Conservation (phyloP, 495 filamentous ascomycete species). For the Podospora bellae-mahoneyi region DNA sequence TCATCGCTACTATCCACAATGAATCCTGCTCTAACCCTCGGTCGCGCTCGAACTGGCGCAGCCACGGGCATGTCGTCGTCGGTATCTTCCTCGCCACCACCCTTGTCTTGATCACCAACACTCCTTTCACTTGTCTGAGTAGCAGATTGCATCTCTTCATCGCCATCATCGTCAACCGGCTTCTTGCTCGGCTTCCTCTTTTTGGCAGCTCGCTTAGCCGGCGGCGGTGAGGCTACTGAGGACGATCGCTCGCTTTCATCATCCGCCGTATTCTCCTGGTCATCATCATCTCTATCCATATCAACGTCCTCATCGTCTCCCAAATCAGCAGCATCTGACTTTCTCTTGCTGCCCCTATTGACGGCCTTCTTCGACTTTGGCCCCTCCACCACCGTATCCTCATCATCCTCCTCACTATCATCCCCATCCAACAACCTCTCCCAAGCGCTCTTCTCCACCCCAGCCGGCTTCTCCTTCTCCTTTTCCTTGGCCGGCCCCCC, state of each 20-base stretch:
- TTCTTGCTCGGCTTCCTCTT: conserved; percentile 23
- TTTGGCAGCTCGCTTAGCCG: not conserved
- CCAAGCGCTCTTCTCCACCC: conserved; percentile 11
- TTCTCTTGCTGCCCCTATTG: conserved; percentile 19
- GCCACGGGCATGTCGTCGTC: conserved; percentile 39
- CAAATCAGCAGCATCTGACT: conserved; percentile 7
- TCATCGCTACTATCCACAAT: conserved; percentile 57
- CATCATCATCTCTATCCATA: conserved; percentile 20
- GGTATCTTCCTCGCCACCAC: conserved; percentile 28
- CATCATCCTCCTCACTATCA: conserved; percentile 7
- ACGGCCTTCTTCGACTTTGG: not conserved
- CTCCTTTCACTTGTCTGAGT: conserved; percentile 13
- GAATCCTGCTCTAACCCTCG: conserved; percentile 49
- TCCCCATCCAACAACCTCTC: conserved; percentile 21
- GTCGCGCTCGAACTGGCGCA: conserved; percentile 31
- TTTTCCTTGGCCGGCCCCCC: conserved; percentile 23
- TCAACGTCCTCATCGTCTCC: not conserved
- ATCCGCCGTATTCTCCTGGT: conserved; percentile 8
- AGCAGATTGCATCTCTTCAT: conserved; percentile 20
- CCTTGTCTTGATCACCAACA: conserved; percentile 16
- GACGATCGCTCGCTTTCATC: conserved; percentile 1
- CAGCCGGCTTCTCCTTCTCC: conserved; percentile 14
- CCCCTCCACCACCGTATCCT: not conserved
- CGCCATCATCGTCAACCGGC: conserved; percentile 28
- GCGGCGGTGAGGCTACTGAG: not conserved